Evolutionary conservation across 176 grass and related monocot genomes (phyloP).

Genomic region (Carex kokanica): DNA sequence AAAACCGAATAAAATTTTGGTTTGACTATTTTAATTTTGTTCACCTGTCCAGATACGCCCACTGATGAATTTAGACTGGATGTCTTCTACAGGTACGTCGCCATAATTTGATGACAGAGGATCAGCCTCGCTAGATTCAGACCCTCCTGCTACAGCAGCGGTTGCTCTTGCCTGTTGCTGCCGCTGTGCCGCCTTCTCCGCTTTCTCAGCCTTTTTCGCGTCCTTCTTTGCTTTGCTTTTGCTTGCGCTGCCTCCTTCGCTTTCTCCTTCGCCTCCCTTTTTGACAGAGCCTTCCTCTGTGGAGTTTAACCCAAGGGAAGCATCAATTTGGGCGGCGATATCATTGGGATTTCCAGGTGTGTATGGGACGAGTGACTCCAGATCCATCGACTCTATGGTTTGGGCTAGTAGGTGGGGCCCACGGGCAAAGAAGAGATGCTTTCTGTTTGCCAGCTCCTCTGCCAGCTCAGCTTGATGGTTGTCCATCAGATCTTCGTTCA

Average conservation of each 20-base stretch:
- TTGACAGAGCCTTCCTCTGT: not conserved
- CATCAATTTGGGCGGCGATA: slow-evolving; percentile 46
- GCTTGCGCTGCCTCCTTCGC: slow-evolving; percentile 31
- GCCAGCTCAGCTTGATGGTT: slow-evolving; percentile 82
- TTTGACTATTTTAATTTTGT: too few relatives aligned
- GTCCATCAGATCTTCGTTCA: slow-evolving; percentile 91
- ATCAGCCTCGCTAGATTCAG: slow-evolving; percentile 29
- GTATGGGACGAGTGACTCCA: slow-evolving; percentile 46
- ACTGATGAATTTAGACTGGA: slow-evolving; percentile 71
- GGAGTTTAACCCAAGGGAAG: slow-evolving; percentile 3
- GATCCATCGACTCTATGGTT: slow-evolving; percentile 49
- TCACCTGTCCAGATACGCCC: slow-evolving; percentile 49
- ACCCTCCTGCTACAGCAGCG: not conserved
- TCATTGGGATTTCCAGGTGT: slow-evolving; percentile 44
- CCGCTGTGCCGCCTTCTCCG: slow-evolving; percentile 48
- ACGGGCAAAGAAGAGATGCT: slow-evolving; percentile 57
- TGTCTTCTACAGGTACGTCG: slow-evolving; percentile 57
- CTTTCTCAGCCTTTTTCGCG: slow-evolving; percentile 74
- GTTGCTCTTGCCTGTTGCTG: slow-evolving; percentile 33
- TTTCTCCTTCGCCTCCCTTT: not conserved
- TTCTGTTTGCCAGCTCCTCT: slow-evolving; percentile 70
- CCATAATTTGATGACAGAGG: slow-evolving; percentile 56
- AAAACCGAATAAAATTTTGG: too few relatives aligned
- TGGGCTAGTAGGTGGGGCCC: slow-evolving; percentile 42
- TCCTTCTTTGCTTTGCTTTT: slow-evolving; percentile 80